Base-by-base conservation (phyloP, 2,329 filamentous ascomycete species). In the Colletotrichum lupini region DNA sequence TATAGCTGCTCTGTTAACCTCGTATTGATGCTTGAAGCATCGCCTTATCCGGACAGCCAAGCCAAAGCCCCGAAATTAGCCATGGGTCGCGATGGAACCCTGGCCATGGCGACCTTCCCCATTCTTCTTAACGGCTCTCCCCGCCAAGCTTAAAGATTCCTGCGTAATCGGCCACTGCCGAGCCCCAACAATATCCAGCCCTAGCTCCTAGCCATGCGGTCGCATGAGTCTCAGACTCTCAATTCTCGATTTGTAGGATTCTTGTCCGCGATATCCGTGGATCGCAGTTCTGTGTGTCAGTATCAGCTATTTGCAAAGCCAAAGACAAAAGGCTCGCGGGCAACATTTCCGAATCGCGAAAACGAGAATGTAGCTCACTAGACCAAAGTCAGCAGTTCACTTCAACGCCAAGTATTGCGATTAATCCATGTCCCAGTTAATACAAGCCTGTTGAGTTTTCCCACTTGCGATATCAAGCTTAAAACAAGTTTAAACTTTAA, bases 81-180 rank as follows among this genome's bases (percentile, higher is more conserved):
- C 62, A 60, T 71, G 68, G 56, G 67, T 65, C 62, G 62, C 42
- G 57, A 67, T 72, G 64, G 57, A 72, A 67, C 64, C 68, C 63
- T 37, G 57, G 32, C 35, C 22, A 28, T 28, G 8, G 57, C 42
- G 63, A 46, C 67, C 68, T 64, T 72, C 67, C 68, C 68, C 68
- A 35, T 61, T 72, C 67, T 64, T 67, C 49, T 57, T 22, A 61
- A 72, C 67, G 26, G 32, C 46, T 35, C 30, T 37, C 49, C 63
- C 57, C 53, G 68, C 68, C 63, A 67, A 72, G 68, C 62, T 56
- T 26, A 22, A 62, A 32, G 49, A 57, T 35, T 67, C 22, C 56
- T 49, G 68, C 63, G 49, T n/a, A 35, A 56, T 62, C 57, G 62
- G 68, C 56, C 68, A 71, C 63, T 67, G 56, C 68, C 63, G 68